These are phyloP conservation scores for Cucurbita moschata DNA, from an alignment of 306 rosid species.

Conservation along the genomic window DNA sequence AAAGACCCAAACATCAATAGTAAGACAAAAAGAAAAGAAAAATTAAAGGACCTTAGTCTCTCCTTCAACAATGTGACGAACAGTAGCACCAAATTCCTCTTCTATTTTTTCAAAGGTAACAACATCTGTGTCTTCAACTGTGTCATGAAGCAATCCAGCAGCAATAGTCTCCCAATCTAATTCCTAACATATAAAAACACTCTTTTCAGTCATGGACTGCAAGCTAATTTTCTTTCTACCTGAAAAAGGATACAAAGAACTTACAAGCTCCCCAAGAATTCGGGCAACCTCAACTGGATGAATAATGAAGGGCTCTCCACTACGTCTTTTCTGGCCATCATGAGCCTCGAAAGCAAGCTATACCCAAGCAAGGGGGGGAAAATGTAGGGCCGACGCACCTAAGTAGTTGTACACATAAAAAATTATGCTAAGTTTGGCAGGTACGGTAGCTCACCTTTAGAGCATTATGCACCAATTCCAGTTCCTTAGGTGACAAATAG, in stretches of 20 bases:
- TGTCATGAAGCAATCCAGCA: constrained; percentile 94
- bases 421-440: constrained; percentile 10
- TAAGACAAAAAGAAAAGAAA: not conserved
- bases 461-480: constrained; percentile 76
- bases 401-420: constrained; percentile 7
- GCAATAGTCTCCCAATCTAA: constrained; percentile 97
- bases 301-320: constrained; percentile 98
- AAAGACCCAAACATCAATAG: not conserved
- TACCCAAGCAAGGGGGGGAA: not conserved
- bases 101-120: constrained; percentile 87
- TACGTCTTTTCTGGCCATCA: constrained; percentile 96
- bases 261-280: constrained; percentile 85
- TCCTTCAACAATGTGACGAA: constrained; percentile 94
- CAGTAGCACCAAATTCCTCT: constrained; percentile 82
- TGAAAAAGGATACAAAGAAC: constrained; percentile 13
- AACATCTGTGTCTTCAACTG: constrained; percentile 86
- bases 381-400: not conserved
- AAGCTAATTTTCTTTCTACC: not conserved
- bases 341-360: constrained; percentile 97
- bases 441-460: constrained; percentile 49
- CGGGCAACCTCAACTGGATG: constrained; percentile 99
- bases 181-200: constrained; percentile 36
- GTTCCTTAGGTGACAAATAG: constrained; percentile 64
- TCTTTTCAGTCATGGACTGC: constrained; percentile 10
- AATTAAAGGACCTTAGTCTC: constrained; percentile 70